Base-by-base conservation (phyloP, 1,139 yeast species). In the Candida frijolesensis region DNA sequence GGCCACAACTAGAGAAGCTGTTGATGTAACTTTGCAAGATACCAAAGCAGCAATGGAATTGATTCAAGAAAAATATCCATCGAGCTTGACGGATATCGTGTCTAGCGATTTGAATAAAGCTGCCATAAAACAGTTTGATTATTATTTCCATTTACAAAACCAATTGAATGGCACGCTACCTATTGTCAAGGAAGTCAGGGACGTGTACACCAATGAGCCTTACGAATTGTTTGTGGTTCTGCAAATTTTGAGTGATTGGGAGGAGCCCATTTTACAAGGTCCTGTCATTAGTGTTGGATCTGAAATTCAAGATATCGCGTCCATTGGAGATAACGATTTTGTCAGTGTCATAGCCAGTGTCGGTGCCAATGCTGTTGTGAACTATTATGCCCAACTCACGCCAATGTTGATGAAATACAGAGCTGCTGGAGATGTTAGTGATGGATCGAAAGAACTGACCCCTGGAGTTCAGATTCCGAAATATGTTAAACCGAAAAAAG, bases 401-500 rank as follows among this genome's bases (percentile, higher is more conserved):
- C 76, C 79, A 1, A 59, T 73, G 44, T 47, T 69, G 3, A 66
- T 71, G 71, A 58, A 57, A 34, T 54, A 39, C 42, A 42, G 42
- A 11, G 42, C 16, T 2, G 8, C 18, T 4, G 53, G 50, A 2
- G 54, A 47, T 11, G 42, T n/a, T 30, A 37, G 16, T 32, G 29
- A 37, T 14, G 34, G 37, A 10, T n/a, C 39, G 25, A 41, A 34
- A 25, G 33, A 27, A 48, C 33, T 45, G 4, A 34, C 51, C 14
- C 42, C 48, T 37, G 33, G n/a, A 19, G 42, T 37, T 15, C 42
- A 10, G 8, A 58, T 58, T 6, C 47, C 49, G 22, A 46, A 38
- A 3, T 76, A 75, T 51, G 55, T 52, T 1, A 65, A 60, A 40
- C 76, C 78, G 1, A 55, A 51, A 18, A 59, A 57, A 35, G 80